phyloP scores from a whole-genome alignment of 345 rosid genomes.

The Aquilaria sinensis region DNA sequence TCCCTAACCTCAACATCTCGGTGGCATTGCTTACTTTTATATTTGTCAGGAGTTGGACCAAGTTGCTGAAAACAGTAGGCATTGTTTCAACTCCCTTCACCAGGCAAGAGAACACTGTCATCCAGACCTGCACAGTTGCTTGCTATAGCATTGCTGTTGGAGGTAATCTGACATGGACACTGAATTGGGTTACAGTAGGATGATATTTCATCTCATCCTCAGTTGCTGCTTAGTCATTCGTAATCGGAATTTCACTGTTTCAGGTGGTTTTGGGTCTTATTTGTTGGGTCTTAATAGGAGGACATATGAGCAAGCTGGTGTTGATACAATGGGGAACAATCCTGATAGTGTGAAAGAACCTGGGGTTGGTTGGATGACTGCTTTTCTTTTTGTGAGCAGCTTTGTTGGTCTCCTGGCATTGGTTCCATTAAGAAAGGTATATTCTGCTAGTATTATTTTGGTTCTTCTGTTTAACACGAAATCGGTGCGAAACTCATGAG shows the following conservation, averaged over 20 bases:
- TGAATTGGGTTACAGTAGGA: background rate
- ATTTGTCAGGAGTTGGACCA: constrained; percentile 71
- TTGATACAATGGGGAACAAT: constrained; percentile 57
- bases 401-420: constrained; percentile 83
- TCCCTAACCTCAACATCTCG: constrained; percentile 94
- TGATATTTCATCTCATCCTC: background rate
- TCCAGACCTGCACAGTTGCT: constrained; percentile 94
- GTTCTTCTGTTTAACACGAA: background rate
- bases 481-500: background rate
- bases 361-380: constrained; percentile 83
- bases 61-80: constrained; percentile 69
- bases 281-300: constrained; percentile 63
- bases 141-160: constrained; percentile 90
- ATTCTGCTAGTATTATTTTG: background rate
- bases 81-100: constrained; percentile 67
- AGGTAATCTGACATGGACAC: constrained; percentile 28
- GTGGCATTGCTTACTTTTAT: constrained; percentile 86
- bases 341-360: constrained; percentile 75
- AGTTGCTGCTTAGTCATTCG: too few species aligned
- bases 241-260: background rate
- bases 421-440: constrained; percentile 86
- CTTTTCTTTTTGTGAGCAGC: constrained; percentile 63
- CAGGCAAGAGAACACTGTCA: constrained; percentile 80
- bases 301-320: constrained; percentile 67
- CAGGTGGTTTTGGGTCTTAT: constrained; percentile 97